Evolutionary conservation across 2,329 filamentous ascomycete species (phyloP), one percentile per base, ranked within the genome.

Genomic region (Sphaerulina vaccinii): DNA sequence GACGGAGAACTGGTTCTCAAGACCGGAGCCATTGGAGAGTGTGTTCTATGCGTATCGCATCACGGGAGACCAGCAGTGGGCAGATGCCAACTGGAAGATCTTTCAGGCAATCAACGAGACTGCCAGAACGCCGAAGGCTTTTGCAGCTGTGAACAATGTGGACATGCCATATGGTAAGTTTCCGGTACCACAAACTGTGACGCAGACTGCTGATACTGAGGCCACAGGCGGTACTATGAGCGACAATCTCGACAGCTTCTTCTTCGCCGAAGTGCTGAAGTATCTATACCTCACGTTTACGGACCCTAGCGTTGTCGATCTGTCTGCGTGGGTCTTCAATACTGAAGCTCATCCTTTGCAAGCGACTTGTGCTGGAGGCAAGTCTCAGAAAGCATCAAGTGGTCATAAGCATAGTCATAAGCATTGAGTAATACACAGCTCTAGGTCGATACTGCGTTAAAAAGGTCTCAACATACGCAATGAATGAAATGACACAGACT

Each of bases 221-320:
- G 15, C 19, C 15, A 9, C 37, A 49, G 45, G 56, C 13, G 51
- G 54, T 15, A 47, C 54, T 29, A 52, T 49, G 42, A 51, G 51
- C 41, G 49, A 57, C 32, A 52, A 45, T 40, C 36, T 54, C 6
- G 55, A 54, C 40, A 62, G 60, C 8, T 64, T 62, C 54, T 84
- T 87, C 75, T 90, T 93, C 68, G 88, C 89, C 0, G 89, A 95
- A 75, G 86, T 90, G 56, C 68, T 95, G 68, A 95, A 95, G 76
- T 75, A 76, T 53, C 73, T 75, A 23, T 75, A 73, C 56, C 61
- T 75, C 23, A 64, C 72, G 2, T 76, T 77, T 55, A 71, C 70
- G 51, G 70, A 74, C 39, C 70, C 71, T 3, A 60, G 66, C 40
- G 49, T 71, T 4, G 65, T 77, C 33, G 73, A 71, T 58, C 58